These are phyloP conservation scores for Acanthamoeba culbertsoni DNA, from an alignment of 208 protist genomes.

Conservation along the genomic window DNA sequence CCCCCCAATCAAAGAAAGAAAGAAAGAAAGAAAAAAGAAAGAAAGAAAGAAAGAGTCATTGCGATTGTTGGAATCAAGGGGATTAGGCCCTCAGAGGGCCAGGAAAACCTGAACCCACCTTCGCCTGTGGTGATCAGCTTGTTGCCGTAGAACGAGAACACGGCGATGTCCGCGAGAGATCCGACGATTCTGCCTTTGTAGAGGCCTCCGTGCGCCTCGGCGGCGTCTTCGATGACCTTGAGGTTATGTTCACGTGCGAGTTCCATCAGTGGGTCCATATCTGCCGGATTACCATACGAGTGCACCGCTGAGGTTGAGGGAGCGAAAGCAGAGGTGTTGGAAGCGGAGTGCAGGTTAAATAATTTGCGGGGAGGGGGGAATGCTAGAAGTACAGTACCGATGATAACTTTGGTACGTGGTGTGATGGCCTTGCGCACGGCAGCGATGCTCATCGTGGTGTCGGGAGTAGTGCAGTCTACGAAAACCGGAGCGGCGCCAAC, in stretches of 20 bases:
- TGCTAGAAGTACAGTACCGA: not conserved
- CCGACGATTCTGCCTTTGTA: not conserved
- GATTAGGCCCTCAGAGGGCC: too few relatives aligned
- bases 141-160: not conserved
- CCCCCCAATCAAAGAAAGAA: too few relatives aligned
- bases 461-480: not conserved
- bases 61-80: too few relatives aligned
- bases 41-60: too few relatives aligned
- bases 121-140: not conserved
- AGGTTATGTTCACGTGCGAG: not conserved
- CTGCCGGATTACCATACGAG: not conserved
- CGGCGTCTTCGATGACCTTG: not conserved
- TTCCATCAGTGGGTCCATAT: not conserved
- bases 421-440: not conserved
- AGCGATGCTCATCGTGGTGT: not conserved
- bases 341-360: not conserved
- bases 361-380: not conserved
- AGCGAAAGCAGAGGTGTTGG: not conserved
- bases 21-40: too few relatives aligned
- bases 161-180: not conserved
- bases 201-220: not conserved
- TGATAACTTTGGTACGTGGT: not conserved
- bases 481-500: not conserved
- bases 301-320: not conserved
- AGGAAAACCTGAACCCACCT: not conserved